Evolutionary conservation across 305 asterid species (phyloP).

Genomic region (Striga hermonthica): DNA sequence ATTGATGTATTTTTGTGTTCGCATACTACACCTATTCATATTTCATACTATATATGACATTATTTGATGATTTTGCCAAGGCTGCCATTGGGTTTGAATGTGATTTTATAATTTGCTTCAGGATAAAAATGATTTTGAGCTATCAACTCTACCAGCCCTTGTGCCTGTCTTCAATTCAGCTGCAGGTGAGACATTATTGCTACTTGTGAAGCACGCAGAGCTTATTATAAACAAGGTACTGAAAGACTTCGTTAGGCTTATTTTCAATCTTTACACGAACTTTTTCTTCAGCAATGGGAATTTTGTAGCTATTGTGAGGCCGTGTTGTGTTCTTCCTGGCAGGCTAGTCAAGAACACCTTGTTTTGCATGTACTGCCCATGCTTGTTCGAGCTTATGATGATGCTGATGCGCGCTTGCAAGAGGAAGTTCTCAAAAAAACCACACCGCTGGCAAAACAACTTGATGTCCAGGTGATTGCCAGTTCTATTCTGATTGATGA

Average conservation of each 20-base stretch:
- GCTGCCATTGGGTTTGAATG: slow-evolving; percentile 23
- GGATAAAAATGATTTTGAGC: slow-evolving; percentile 95
- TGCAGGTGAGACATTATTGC: slow-evolving; percentile 87
- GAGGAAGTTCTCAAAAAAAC: slow-evolving; percentile 95
- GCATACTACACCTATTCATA: slow-evolving; percentile 17
- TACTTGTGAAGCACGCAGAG: slow-evolving; percentile 90
- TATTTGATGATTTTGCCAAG: slow-evolving; percentile 16
- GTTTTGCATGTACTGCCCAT: slow-evolving; percentile 79
- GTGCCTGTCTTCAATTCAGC: slow-evolving; percentile 89
- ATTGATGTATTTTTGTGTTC: slow-evolving; percentile 3
- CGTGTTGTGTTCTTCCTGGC: slow-evolving; percentile 33
- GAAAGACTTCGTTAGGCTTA: slow-evolving; percentile 24
- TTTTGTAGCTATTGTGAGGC: slow-evolving; percentile 30
- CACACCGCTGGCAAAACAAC: slow-evolving; percentile 70
- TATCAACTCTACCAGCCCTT: slow-evolving; percentile 95
- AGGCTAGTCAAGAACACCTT: slow-evolving; percentile 90
- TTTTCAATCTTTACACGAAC: background rate
- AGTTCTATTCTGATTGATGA: slow-evolving; percentile 28
- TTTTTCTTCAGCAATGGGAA: slow-evolving; percentile 23
- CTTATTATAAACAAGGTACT: slow-evolving; percentile 90
- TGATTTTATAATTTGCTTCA: slow-evolving; percentile 40
- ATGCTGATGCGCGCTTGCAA: slow-evolving; percentile 92
- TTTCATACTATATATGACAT: slow-evolving; percentile 1
- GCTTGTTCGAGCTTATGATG: slow-evolving; percentile 95
- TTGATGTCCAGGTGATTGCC: slow-evolving; percentile 77